phyloP scores from a whole-genome alignment of 2,329 filamentous ascomycete genomes.

The Hymenoscyphus albidus region DNA sequence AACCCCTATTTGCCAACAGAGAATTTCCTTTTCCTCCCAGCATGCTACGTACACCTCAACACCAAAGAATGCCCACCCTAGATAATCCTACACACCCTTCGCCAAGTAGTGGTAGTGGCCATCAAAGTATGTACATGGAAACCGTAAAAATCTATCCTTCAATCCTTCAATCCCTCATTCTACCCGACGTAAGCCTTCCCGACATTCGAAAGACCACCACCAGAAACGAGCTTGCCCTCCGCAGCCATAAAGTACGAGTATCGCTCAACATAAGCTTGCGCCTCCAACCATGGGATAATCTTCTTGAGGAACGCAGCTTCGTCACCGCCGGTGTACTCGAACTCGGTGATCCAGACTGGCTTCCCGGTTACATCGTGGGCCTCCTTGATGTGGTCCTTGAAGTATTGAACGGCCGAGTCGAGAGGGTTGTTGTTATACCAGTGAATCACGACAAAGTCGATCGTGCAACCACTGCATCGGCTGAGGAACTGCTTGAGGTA shows the following conservation, averaged over 20 bases:
- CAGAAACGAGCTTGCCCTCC: conserved; percentile 35
- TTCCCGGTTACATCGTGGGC: conserved; percentile 38
- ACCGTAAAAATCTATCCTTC: too few relatives aligned
- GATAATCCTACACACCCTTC: conserved; percentile 7
- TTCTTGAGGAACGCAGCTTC: conserved; percentile 39
- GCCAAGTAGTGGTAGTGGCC: background rate
- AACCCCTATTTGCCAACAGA: background rate
- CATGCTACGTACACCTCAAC: conserved; percentile 7
- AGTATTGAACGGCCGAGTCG: conserved; percentile 35
- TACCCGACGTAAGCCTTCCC: conserved; percentile 11
- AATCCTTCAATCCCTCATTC: background rate
- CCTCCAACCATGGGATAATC: conserved; percentile 44
- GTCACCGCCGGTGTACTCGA: conserved; percentile 36
- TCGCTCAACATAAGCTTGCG: conserved; percentile 35
- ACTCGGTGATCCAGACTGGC: conserved; percentile 46
- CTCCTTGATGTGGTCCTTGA: conserved; percentile 42
- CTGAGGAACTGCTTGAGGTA: conserved; percentile 44
- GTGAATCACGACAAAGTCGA: conserved; percentile 45
- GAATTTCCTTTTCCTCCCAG: background rate
- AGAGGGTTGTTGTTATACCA: conserved; percentile 41
- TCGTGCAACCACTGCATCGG: conserved; percentile 40
- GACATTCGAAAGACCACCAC: conserved; percentile 9
- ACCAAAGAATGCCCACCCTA: background rate
- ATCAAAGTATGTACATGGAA: conserved; percentile 12
- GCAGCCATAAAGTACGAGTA: conserved; percentile 40